Base-by-base conservation (phyloP, 495 filamentous ascomycete species). In the Melanomma pulvis-pyrius region DNA sequence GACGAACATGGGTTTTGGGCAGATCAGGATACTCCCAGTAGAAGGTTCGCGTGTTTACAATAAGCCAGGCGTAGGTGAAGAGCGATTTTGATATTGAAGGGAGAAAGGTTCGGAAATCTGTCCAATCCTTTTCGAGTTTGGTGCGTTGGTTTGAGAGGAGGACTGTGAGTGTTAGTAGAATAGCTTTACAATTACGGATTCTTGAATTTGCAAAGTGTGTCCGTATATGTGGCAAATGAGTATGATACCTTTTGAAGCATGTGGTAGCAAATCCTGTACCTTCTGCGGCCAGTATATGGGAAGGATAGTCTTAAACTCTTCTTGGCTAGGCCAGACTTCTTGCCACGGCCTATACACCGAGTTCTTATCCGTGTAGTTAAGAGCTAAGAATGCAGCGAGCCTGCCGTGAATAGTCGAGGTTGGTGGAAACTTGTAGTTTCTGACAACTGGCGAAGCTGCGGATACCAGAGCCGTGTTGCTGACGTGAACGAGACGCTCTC, bases 21-120 rank as follows among this genome's bases (percentile, higher is more conserved):
- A 90, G 73, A 19, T 63, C 51, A 0, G 71, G 65, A 44, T 74
- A 73, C 34, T 76, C 69, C 74, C 73, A 79, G 62, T 89, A 93
- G 73, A 97, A 92, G 30, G 87, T 89, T 54, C 92, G 83, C 2
- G 91, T 92, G 70, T 96, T 96, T 49, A 93, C 86, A 57, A 92
- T 83, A 15, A 89, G 80, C 92, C 92, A 97, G 65, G 85, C 77
- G 74, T 93, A 89, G 3, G 81, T 79, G 74, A 86, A 87, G 0
- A 83, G 81, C 22, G 75, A 61, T 46, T 71, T 64, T 4, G 53
- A n/a, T 9, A 58, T 34, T 8, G 50, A 48, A 1, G 49, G 59
- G 24, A 63, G 61, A 17, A 51, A 51, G 17, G 56, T 7, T 19
- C 39, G n/a, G 1, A 73, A 48, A 15, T 59, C 51, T 19, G 22